Conservation (phyloP, 164 flowering plant species). For the Kalanchoe fedtschenkoi region DNA sequence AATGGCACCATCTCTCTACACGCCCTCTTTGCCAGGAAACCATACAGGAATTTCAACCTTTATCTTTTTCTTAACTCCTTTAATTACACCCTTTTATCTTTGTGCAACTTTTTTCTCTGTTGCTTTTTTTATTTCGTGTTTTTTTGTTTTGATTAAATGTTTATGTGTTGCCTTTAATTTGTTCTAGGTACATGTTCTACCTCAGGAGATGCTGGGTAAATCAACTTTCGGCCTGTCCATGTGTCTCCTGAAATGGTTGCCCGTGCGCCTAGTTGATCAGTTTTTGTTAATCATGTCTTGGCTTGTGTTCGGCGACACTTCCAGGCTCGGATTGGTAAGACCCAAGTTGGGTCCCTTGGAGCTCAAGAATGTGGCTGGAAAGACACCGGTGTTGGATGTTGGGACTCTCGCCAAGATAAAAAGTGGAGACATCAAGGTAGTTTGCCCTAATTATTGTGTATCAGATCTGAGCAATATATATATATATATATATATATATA, state of each 20-base stretch:
- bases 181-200: conserved; percentile 38
- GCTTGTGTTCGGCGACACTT: conserved; percentile 33
- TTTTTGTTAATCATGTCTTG: conserved; percentile 26
- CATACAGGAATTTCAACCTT: conserved; percentile 4
- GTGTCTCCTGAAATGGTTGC: conserved; percentile 47
- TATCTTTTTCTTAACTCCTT: background rate
- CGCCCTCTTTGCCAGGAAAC: conserved; percentile 8
- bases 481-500: too few relatives aligned
- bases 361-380: conserved; percentile 34
- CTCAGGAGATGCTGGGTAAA: conserved; percentile 40
- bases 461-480: background rate
- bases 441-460: background rate
- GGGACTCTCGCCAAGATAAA: conserved; percentile 39
- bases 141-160: background rate
- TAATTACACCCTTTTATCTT: background rate
- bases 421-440: conserved; percentile 42
- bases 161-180: background rate
- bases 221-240: conserved; percentile 47
- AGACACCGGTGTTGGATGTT: conserved; percentile 43
- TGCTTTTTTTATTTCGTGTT: background rate
- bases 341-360: conserved; percentile 36
- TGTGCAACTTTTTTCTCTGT: background rate
- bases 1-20: conserved; percentile 6
- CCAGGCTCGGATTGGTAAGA: conserved; percentile 28
- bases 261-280: conserved; percentile 30